Evolutionary conservation across 768 basidiomycete species (phyloP).

Genomic region (Udeniomyces megalosporus): DNA sequence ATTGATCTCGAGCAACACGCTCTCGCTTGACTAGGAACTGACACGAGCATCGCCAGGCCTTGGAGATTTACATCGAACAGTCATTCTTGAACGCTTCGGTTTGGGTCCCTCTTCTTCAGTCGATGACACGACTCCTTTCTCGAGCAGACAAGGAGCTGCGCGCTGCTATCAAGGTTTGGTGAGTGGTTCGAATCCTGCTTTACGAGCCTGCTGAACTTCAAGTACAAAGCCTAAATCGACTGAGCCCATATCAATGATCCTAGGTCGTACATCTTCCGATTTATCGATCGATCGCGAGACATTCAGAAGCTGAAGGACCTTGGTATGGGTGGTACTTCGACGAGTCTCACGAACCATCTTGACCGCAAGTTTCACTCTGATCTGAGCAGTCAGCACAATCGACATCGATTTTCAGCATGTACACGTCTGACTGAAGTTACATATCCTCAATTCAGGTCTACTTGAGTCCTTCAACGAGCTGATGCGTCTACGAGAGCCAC

Average conservation of each 20-base stretch:
- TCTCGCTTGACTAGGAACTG: no score
- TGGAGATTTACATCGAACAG: slow-evolving; percentile 81
- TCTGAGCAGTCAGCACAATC: slow-evolving; percentile 27
- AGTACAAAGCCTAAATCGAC: not conserved
- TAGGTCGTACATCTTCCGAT: slow-evolving; percentile 80
- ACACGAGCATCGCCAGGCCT: slow-evolving; percentile 17
- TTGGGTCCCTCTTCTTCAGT: slow-evolving; percentile 66
- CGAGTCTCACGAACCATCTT: slow-evolving; percentile 46
- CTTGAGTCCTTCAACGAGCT: slow-evolving; percentile 66
- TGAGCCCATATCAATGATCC: no score
- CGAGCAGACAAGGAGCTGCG: slow-evolving; percentile 60
- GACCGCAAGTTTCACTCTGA: slow-evolving; percentile 74
- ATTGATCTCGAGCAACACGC: no score
- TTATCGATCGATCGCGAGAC: slow-evolving; percentile 77
- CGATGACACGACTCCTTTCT: slow-evolving; percentile 72
- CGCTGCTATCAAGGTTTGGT: slow-evolving; percentile 78
- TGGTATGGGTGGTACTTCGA: slow-evolving; percentile 56
- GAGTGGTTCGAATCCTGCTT: not conserved
- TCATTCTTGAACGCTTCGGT: slow-evolving; percentile 72
- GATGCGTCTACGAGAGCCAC: slow-evolving; percentile 64
- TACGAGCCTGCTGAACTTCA: not conserved
- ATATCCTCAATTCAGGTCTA: no score
- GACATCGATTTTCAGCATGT: not conserved
- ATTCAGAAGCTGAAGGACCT: slow-evolving; percentile 67
- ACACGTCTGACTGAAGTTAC: no score